These are phyloP conservation scores for Quambalaria eucalypti DNA, from an alignment of 1,284 basidiomycete genomes.

Conservation along the genomic window DNA sequence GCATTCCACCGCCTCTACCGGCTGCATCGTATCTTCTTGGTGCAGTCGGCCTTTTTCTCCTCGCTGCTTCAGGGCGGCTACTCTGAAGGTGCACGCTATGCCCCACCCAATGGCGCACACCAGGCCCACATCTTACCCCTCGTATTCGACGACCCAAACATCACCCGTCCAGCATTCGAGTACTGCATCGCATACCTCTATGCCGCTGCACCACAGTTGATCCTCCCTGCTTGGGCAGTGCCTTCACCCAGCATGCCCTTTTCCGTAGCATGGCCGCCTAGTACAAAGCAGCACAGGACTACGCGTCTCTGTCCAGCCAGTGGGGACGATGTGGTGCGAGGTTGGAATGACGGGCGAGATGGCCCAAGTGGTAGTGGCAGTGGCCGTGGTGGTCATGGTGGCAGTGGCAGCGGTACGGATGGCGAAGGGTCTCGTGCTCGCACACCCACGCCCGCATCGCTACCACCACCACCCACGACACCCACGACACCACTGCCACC, in stretches of 20 bases:
- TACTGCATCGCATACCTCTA: conserved; percentile 38
- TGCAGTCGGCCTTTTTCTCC: conserved; percentile 39
- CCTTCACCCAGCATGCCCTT: conserved; percentile 21
- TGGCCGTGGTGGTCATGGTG: no score
- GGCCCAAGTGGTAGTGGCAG: no score
- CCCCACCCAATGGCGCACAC: background rate
- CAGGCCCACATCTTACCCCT: conserved; percentile 11
- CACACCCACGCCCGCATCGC: conserved; percentile 66
- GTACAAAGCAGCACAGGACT: conserved; percentile 8
- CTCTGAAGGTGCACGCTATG: conserved; percentile 10
- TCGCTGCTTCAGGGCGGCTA: conserved; percentile 33
- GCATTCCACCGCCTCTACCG: conserved; percentile 34
- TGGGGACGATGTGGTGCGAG: no score
- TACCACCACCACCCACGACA: no score
- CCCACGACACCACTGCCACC: conserved; percentile 7
- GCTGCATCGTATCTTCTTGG: conserved; percentile 33
- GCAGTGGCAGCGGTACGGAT: no score
- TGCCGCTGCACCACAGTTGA: conserved; percentile 27
- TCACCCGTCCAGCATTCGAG: conserved; percentile 35
- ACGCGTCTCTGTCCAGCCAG: conserved; percentile 50
- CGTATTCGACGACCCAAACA: conserved; percentile 37
- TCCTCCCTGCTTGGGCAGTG: conserved; percentile 31
- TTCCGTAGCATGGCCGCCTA: conserved; percentile 1
- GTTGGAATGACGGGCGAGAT: no score
- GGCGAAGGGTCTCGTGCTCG: no score